phyloP scores from a whole-genome alignment of 2,329 filamentous ascomycete genomes.

The Pseudogymnoascus verrucosus region DNA sequence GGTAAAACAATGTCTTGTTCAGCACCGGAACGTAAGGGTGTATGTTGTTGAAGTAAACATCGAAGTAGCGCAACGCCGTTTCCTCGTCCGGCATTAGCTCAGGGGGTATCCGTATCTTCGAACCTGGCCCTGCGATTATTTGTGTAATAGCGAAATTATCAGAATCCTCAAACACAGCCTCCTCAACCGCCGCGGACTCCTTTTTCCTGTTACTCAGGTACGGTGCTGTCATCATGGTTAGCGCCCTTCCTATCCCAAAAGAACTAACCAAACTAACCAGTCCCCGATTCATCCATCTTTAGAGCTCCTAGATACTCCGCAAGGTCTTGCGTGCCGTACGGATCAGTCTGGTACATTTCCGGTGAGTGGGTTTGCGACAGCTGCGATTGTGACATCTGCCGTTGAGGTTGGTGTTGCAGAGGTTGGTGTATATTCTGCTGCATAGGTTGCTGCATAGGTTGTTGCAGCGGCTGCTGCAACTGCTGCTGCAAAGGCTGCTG shows the following conservation, averaged over 20 bases:
- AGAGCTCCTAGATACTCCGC: slow-evolving; percentile 77
- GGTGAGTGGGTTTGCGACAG: slow-evolving; percentile 30
- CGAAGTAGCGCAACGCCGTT: slow-evolving; percentile 74
- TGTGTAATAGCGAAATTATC: slow-evolving; percentile 64
- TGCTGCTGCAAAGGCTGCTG: neutral
- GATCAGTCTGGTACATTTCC: slow-evolving; percentile 50
- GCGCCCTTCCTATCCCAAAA: slow-evolving; percentile 12
- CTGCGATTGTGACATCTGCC: slow-evolving; percentile 17
- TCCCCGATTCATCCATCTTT: slow-evolving; percentile 78
- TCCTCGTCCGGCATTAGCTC: slow-evolving; percentile 89
- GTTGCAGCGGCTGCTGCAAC: slow-evolving; percentile 16
- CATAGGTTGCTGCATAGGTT: slow-evolving; percentile 11
- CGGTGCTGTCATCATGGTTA: slow-evolving; percentile 49
- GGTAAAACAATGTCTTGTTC: slow-evolving; percentile 73
- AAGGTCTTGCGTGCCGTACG: slow-evolving; percentile 63
- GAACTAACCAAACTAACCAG: slow-evolving; percentile 50
- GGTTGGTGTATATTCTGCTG: neutral
- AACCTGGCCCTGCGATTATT: slow-evolving; percentile 58
- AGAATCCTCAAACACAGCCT: slow-evolving; percentile 59
- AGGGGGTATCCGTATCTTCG: slow-evolving; percentile 78
- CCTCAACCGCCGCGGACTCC: slow-evolving; percentile 42
- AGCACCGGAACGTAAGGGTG: slow-evolving; percentile 90
- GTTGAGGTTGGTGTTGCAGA: neutral
- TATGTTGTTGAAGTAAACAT: slow-evolving; percentile 82
- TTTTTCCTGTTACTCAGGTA: slow-evolving; percentile 63